These are phyloP conservation scores for Phanerochaete carnosa DNA, from an alignment of 768 basidiomycete genomes.

Conservation along the genomic window DNA sequence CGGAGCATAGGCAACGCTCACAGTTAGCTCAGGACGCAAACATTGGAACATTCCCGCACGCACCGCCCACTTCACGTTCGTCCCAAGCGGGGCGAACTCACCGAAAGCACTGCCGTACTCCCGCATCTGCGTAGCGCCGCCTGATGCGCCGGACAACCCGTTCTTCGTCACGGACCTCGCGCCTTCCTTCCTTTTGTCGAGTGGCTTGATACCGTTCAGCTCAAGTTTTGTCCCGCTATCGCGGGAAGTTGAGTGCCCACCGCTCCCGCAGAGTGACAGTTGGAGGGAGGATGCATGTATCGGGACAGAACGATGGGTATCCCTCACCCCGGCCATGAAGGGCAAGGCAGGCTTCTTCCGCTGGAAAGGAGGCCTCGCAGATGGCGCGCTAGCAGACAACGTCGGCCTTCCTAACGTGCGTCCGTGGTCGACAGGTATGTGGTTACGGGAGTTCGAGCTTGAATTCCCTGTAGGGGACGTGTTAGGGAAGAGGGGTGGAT, in stretches of 20 bases:
- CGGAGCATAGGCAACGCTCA: background rate
- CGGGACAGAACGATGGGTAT: slow-evolving; percentile 4
- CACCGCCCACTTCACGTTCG: slow-evolving; percentile 9
- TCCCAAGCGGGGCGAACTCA: background rate
- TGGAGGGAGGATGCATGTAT: slow-evolving; percentile 7
- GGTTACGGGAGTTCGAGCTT: slow-evolving; percentile 8
- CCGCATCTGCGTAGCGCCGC: background rate
- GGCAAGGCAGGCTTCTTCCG: slow-evolving; percentile 10
- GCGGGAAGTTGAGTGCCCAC: background rate
- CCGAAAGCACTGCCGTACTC: slow-evolving; percentile 5
- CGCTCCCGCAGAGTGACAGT: slow-evolving; percentile 8
- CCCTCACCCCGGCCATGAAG: background rate
- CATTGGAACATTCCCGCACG: slow-evolving; percentile 10
- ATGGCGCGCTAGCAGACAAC: background rate
- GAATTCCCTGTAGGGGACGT: slow-evolving; percentile 1
- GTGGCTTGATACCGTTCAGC: background rate
- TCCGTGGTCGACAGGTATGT: slow-evolving; percentile 5
- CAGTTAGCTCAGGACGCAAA: slow-evolving; percentile 2
- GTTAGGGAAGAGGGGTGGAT: slow-evolving; percentile 6
- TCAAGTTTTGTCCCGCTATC: background rate
- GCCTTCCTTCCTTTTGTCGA: background rate
- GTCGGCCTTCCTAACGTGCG: slow-evolving; percentile 8
- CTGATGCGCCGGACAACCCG: background rate
- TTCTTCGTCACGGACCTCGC: slow-evolving; percentile 8
- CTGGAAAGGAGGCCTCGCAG: slow-evolving; percentile 3